phyloP scores from a whole-genome alignment of 2,329 filamentous ascomycete species.

The Verticillium tricorpus region DNA sequence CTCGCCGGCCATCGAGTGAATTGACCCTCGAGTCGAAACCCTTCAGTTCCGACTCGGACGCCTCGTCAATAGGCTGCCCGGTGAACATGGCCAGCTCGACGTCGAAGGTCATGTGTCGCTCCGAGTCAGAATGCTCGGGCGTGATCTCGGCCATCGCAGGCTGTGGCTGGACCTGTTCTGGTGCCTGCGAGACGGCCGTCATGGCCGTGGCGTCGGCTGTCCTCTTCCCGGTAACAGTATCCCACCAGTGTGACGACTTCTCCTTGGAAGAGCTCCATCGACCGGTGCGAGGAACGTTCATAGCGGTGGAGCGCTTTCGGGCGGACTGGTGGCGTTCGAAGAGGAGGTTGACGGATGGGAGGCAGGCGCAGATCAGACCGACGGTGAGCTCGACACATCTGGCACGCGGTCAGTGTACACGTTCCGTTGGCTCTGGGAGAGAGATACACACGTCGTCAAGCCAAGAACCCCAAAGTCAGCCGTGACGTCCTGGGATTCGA shows the following conservation, averaged over 20 bases:
- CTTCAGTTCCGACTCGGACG: not conserved
- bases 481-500: slow-evolving; percentile 17
- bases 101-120: slow-evolving; percentile 2
- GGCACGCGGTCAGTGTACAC: slow-evolving; percentile 13
- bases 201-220: not conserved
- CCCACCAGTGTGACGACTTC: slow-evolving; percentile 4
- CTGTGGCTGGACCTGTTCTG: not conserved
- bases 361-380: slow-evolving; percentile 13
- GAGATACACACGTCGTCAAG: slow-evolving; percentile 6
- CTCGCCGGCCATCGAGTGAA: slow-evolving; percentile 7
- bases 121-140: not conserved
- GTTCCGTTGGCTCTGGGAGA: too few species aligned
- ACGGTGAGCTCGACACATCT: slow-evolving; percentile 14
- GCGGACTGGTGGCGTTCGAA: slow-evolving; percentile 4
- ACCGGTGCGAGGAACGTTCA: not conserved
- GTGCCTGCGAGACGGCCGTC: not conserved
- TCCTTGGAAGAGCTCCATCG: not conserved
- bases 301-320: not conserved
- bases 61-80: slow-evolving; percentile 1
- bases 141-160: not conserved
- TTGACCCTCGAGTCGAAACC: slow-evolving; percentile 1
- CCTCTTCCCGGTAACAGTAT: slow-evolving; percentile 1
- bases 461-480: slow-evolving; percentile 17
- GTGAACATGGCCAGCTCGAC: slow-evolving; percentile 6
- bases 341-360: slow-evolving; percentile 13